Base-by-base conservation (phyloP, 345 rosid species). In the Gossypium ekmanianum region DNA sequence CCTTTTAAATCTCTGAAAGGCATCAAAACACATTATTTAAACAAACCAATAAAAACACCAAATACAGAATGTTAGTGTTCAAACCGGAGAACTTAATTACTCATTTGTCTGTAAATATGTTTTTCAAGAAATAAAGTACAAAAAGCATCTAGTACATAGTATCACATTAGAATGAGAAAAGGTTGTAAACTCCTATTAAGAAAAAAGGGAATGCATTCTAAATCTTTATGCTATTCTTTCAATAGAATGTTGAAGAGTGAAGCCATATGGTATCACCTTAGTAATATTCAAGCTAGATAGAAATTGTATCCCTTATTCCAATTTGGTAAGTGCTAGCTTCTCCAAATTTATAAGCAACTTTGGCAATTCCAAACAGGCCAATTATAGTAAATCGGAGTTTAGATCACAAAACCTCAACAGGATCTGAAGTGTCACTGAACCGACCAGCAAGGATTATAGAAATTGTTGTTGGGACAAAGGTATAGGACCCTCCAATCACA, bases 361-460 rank as follows among this genome's bases (percentile, higher is more conserved):
- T 29, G 26, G 75, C 75, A 57, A 48, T 45, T 44, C 26, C 6
- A 74, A 69, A 74, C 59, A 63, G 68, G 27, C 20, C 22, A 10
- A 16, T 76, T 11, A 68, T 45, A 64, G 45, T 17, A 70, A 70
- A 66, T 73, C 12, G 13, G 71, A 16, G 61, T 74, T 81, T 64
- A 65, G 81, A 81, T 72, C 61, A 72, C 71, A 29, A 76, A 83
- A 94, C 98, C 82, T 91, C 91, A 64, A 79, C 62, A 56, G 99
- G 98, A 67, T 92, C 90, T 12, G 83, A 44, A 67, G 39, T 58
- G 50, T 87, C 85, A 71, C 84, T 90, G 83, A 89, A 96, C 67
- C 98, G 92, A 59, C 91, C 88, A 52, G 99, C 89, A 61, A 96
- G 92, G 84, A 96, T 90, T 74, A 96, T 88, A 68, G 99, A 96